Evolutionary conservation across 495 filamentous ascomycete genomes (phyloP), one percentile per base, ranked within the genome.

Genomic region (Margaritispora aquatica): DNA sequence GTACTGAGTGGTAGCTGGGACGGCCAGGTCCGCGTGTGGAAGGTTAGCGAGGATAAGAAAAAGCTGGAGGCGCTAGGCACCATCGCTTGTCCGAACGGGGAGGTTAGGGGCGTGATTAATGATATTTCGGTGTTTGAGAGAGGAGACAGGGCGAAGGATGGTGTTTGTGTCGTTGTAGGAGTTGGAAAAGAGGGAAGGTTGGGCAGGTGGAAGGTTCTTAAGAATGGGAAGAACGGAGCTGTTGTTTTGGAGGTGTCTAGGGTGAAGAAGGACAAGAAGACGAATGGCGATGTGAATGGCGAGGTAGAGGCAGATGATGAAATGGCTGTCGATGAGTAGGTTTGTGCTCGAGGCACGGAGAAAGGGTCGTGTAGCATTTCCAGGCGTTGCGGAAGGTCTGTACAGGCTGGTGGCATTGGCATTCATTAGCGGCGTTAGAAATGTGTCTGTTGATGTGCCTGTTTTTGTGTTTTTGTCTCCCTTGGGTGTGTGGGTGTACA

Each of bases 1-100:
- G 79, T 97, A 36, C 73, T 97, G 34, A 92, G 84, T 60, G 94
- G 93, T 17, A 95, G 89, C 69, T 97, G 92, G 90, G 94, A 98
- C 72, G 94, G 94, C 1, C 82, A 77, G 64, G 79, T 97, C 17
- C 79, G 92, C 26, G 87, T 84, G n/a, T 98, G 92, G 91, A 81
- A 75, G 57, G 75, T 97, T 44, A 88, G 85, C 36, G 79, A 88
- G 21, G 92, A 96, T 63, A 96, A 95, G 72, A 84, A 81, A 70
- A 85, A 80, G 51, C 81, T 98, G 29, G 83, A 90, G 65, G 70
- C 79, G 2, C 68, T 92, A 2, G 92, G 91, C 1, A 74, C 81
- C 3, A 69, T 96, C 10, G 88, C 87, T 2, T 66, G 64, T 31
- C n/a, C 41, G 22, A 36, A 48, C 8, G 27, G 8, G 10, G 21